A percentile compares a stretch with the other conserved stretches of the same genome.
Conservation (phyloP, 2,329 filamentous ascomycete genomes). For the Xylaria hypoxylon region DNA sequence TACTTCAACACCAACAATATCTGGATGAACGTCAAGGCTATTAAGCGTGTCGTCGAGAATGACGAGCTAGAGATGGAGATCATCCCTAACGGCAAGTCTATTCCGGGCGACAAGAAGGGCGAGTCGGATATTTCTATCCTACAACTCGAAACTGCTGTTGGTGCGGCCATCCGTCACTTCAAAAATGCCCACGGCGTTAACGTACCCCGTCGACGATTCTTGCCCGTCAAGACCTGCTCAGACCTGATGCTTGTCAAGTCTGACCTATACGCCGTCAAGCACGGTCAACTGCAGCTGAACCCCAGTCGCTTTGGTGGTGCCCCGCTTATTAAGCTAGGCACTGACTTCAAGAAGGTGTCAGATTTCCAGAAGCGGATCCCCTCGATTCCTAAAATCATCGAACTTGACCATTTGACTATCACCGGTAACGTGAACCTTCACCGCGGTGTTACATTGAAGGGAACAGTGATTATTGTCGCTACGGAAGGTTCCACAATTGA, state of each 20-base stretch:
- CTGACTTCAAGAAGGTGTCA: constrained; percentile 99
- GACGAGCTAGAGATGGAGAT: constrained; percentile 99
- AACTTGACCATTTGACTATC: constrained; percentile 95
- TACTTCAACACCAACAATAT: constrained; percentile 99
- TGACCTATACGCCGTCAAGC: constrained; percentile 97
- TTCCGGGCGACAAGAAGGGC: constrained; percentile 99
- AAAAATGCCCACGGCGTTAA: constrained; percentile 99
- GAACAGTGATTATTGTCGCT: constrained; percentile 98
- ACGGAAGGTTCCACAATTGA: constrained; percentile 98
- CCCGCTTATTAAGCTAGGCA: constrained; percentile 97
- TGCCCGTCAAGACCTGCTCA: constrained; percentile 99
- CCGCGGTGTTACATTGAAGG: constrained; percentile 95
- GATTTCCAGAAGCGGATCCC: constrained; percentile 91
- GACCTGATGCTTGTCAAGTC: constrained; percentile 99
- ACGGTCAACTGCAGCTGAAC: constrained; percentile 98
- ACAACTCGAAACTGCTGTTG: constrained; percentile 98
- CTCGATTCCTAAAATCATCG: constrained; percentile 89
- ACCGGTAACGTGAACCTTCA: constrained; percentile 97
- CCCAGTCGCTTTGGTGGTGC: constrained; percentile 95
- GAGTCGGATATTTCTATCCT: constrained; percentile 97
- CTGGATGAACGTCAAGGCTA: constrained; percentile 97
- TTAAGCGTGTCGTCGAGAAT: constrained; percentile 99
- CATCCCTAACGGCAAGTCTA: constrained; percentile 98
- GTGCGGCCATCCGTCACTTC: constrained; percentile 98
- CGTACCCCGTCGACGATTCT: constrained; percentile 95